Evolutionary conservation across 352 stramenopile genomes (phyloP).

Genomic region (Lagenidium giganteum): DNA sequence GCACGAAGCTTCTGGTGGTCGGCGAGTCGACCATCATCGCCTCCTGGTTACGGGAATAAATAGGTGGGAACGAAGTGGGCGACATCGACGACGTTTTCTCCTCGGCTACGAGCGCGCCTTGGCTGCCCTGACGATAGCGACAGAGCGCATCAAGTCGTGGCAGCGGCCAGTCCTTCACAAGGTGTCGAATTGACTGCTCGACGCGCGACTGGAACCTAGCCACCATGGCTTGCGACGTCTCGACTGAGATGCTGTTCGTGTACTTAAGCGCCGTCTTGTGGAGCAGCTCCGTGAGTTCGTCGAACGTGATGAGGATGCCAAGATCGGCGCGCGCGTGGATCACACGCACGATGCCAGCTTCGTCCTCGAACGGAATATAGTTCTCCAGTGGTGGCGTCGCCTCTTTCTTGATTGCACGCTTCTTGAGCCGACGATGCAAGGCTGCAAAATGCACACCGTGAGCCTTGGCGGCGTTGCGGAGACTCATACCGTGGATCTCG

Average conservation of each 20-base stretch:
- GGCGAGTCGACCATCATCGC: too few relatives aligned
- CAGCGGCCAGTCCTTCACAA: constrained; percentile 59
- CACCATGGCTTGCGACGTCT: constrained; percentile 33
- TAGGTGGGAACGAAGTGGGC: too few relatives aligned
- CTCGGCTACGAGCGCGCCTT: constrained; percentile 3
- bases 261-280: constrained; percentile 60
- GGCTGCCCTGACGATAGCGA: constrained; percentile 17
- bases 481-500: constrained; percentile 61
- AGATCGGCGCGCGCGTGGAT: constrained; percentile 66
- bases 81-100: constrained; percentile 8
- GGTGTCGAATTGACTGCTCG: constrained; percentile 54
- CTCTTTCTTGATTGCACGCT: constrained; percentile 41
- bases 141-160: constrained; percentile 31
- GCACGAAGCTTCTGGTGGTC: too few relatives aligned
- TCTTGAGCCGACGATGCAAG: constrained; percentile 66
- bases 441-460: constrained; percentile 64
- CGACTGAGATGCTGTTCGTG: constrained; percentile 26
- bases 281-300: constrained; percentile 60
- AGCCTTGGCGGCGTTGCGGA: constrained; percentile 51
- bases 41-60: too few relatives aligned
- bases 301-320: constrained; percentile 63
- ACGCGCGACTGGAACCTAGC: constrained; percentile 50
- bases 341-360: constrained; percentile 60
- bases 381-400: constrained; percentile 33
- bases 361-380: constrained; percentile 68